Base-by-base conservation (phyloP, 495 filamentous ascomycete genomes). In the Emericellopsis terricola region DNA sequence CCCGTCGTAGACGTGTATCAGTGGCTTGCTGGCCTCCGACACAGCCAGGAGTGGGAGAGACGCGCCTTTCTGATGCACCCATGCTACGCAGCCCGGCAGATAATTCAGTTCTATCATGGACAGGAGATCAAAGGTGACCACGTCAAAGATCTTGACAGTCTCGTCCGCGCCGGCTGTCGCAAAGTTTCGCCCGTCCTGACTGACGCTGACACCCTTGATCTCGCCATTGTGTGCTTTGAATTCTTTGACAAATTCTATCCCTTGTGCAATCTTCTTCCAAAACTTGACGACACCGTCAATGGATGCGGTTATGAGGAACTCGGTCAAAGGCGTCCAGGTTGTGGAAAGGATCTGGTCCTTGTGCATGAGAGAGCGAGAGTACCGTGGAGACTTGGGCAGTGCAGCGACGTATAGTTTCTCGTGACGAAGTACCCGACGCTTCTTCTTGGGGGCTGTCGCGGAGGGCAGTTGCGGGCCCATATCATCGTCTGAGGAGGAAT, bases 291-390 rank as follows among this genome's bases (percentile, higher is more conserved):
- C 76, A 2, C 91, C 91, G 51, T 99, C 87, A 13, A 81, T 57
- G 2, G 86, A 94, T 42, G 75, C 81, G 2, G 89, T 96, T 33
- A 99, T 87, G 17, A 96, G 57, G 49, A 99, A 96, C 39, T 94
- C 89, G 35, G 89, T 93, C 28, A 69, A 60, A 1, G 85, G 89
- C 1, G 91, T 89, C 38, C 94, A 69, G 4, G 78, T 86, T 38
- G 81, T 67, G 43, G 81, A 94, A 26, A 76, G 68, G 31, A 96
- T 56, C 57, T 92, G 83, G 39, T 96, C 89, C 53, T 87, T 85
- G 62, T 99, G 89, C 89, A 99, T 99, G 41, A 99, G 62, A 19
- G 89, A 96, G 48, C 86, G 94, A 31, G 81, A 94, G 55, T 99
- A 99, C 9, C 82, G 76, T 13, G 68, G 39, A 28, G 80, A 80